Evolutionary conservation across 352 stramenopile genomes (phyloP), one percentile per base, ranked within the genome.

Genomic region (Phytophthora melonis): DNA sequence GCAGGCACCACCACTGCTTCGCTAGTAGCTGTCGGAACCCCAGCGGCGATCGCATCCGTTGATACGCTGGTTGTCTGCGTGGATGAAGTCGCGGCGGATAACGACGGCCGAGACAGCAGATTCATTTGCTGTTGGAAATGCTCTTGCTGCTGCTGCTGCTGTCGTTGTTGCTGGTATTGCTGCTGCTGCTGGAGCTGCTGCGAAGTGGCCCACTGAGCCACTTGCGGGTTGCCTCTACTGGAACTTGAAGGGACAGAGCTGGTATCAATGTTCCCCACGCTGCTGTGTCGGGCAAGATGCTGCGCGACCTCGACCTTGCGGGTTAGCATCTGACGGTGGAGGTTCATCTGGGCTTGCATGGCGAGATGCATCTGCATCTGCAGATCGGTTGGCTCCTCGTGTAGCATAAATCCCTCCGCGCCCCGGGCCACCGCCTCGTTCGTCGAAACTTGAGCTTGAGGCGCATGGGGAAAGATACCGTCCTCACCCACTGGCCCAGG

Each of bases 291-390:
- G 52, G 58, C 78, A 73, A 83, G 70, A 66, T 91, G 81, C 47
- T 96, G 87, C 8, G 89, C 92, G 21, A 95, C 88, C 49, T 91
- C 87, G 32, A 95, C 89, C 59, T 96, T 96, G 62, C 89, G 89
- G 58, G 80, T 92, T 21, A 96, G 83, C 89, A 96, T 96, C 63
- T 96, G 88, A 3, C 88, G 89, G 64, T 96, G 89, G 43, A 97
- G 68, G 53, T 93, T 94, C 90, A 97, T 97, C 60, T 97, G 90
- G 58, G 88, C 86, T 69, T 95, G 89, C 88, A 97, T 95, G 19
- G 88, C 87, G 71, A 94, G 67, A 64, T 96, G 90, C 86, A 95
- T 95, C 67, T 95, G 88, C 70, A 94, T 67, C 47, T 94, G 89
- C 32, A 95, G 64, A 59, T 95, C 85, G 3, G 68, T 83, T 19